Evolutionary conservation across 129 eudicot species (phyloP).

Genomic region (Cynara cardunculus): DNA sequence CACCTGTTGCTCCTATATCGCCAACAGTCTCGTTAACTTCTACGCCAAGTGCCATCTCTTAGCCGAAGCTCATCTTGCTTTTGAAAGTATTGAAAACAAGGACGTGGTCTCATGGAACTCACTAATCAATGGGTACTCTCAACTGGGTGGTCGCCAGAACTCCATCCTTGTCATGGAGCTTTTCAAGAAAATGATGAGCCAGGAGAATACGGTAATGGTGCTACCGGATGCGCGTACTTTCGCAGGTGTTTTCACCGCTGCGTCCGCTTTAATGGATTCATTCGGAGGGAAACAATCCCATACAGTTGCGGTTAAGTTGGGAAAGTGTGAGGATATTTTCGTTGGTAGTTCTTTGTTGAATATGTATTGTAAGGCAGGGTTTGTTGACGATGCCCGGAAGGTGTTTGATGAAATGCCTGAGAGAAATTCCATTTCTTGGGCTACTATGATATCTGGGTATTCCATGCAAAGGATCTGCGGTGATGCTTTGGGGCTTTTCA

Average conservation of each 20-base stretch:
- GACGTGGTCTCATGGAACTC: constrained; percentile 83
- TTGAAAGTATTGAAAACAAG: constrained; percentile 41
- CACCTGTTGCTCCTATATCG: constrained; percentile 39
- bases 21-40: constrained; percentile 65
- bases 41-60: constrained; percentile 74
- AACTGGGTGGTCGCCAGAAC: constrained; percentile 34
- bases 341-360: constrained; percentile 73
- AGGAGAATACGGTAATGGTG: constrained; percentile 14
- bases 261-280: constrained; percentile 34
- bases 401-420: constrained; percentile 87
- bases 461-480: constrained; percentile 47
- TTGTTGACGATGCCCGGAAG: constrained; percentile 52
- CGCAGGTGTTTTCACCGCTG: constrained; percentile 58
- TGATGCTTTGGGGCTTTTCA: constrained; percentile 59
- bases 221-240: constrained; percentile 69
- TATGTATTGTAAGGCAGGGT: constrained; percentile 68
- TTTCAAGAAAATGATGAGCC: constrained; percentile 42
- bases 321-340: constrained; percentile 47
- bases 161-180: constrained; percentile 40
- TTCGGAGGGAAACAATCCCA: constrained; percentile 51
- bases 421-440: constrained; percentile 79
- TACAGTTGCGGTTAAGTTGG: constrained; percentile 43
- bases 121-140: constrained; percentile 64
- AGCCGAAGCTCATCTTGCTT: constrained; percentile 54
- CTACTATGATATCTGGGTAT: constrained; percentile 85